Evolutionary conservation across 164 flowering plant species (phyloP).

Genomic region (Stephania japonica): DNA sequence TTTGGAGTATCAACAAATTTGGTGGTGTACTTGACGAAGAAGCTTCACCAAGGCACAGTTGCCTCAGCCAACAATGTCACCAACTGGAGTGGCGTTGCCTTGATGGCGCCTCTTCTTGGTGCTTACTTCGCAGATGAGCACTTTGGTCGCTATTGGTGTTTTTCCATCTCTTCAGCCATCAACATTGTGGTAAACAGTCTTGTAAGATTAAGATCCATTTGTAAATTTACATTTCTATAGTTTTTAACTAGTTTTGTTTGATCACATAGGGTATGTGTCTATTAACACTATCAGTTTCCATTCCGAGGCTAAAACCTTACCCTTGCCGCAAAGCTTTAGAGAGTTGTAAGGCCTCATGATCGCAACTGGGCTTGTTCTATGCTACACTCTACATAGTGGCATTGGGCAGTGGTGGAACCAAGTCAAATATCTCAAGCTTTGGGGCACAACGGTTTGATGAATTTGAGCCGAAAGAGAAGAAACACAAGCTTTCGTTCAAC

Average conservation of each 20-base stretch:
- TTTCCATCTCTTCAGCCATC: conserved; percentile 22
- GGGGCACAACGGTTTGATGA: conserved; percentile 20
- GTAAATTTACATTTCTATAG: no score
- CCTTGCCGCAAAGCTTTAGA: conserved; percentile 3
- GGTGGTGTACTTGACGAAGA: conserved; percentile 23
- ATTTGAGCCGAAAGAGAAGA: conserved; percentile 24
- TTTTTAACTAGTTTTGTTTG: no score
- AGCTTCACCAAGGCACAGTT: conserved; percentile 30
- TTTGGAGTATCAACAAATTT: conserved; percentile 30
- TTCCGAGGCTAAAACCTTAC: conserved; percentile 19
- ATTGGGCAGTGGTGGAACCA: conserved; percentile 27
- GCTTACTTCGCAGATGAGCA: conserved; percentile 28
- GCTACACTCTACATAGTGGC: conserved; percentile 22
- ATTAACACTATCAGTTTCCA: conserved; percentile 19
- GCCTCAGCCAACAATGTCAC: conserved; percentile 30
- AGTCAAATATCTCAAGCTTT: conserved; percentile 30
- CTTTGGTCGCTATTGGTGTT: conserved; percentile 28
- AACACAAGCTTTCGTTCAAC: conserved; percentile 27
- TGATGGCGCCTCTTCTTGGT: conserved; percentile 28
- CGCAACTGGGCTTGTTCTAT: conserved; percentile 22
- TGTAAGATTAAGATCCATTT: no score
- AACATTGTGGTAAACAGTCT: conserved; percentile 17
- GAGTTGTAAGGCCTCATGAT: conserved; percentile 6
- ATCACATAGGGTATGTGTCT: conserved; percentile 24
- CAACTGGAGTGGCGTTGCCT: conserved; percentile 29